Evolutionary conservation across 2,329 filamentous ascomycete species (phyloP), one percentile per base, ranked within the genome.

Genomic region (Stenocarpella maydis): DNA sequence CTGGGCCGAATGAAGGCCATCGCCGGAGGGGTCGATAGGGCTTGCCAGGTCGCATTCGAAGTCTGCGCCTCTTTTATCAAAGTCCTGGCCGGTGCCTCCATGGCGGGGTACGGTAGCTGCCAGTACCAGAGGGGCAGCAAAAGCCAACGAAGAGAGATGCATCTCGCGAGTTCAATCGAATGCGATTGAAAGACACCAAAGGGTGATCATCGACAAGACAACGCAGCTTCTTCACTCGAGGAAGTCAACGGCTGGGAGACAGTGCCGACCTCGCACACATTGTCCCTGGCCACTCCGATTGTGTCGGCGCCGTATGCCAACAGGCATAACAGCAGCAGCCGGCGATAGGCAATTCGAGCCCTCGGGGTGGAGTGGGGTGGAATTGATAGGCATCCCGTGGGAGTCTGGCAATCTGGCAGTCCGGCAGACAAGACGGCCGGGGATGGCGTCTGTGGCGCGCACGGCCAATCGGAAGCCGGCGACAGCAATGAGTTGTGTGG

Each of bases 11-110:
- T 63, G 53, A 28, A 72, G 61, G n/a, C 71, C 69, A 47, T 72
- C 71, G 28, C 28, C 26, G 9, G 69, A 72, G n/a, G 69, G 71
- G 12, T 70, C 71, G 34, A 72, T 39, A 41, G 61, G 14, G n/a
- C 53, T 54, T 7, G 71, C 60, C 9, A 72, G 66, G 43, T 72
- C 71, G 41, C 71, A 72, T 15, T 64, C 37, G 61, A 72, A 72
- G 43, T 69, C 66, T 24, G 52, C 55, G 24, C 28, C 26, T 17
- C 12, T 28, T 2, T 19, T 45, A n/a, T 67, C 55, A 17, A 53
- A 17, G 17, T 17, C 55, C 50, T 69, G 55, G 52, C n/a, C 55
- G 39, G 19, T 21, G 7, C 17, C 37, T n/a, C 50, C 45, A n/a
- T 67, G 60, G 34, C 37, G 43, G 21, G 65, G 65, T 21, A 71